Conservation (phyloP, 352 stramenopile species). For the Phytopythium helicoides region DNA sequence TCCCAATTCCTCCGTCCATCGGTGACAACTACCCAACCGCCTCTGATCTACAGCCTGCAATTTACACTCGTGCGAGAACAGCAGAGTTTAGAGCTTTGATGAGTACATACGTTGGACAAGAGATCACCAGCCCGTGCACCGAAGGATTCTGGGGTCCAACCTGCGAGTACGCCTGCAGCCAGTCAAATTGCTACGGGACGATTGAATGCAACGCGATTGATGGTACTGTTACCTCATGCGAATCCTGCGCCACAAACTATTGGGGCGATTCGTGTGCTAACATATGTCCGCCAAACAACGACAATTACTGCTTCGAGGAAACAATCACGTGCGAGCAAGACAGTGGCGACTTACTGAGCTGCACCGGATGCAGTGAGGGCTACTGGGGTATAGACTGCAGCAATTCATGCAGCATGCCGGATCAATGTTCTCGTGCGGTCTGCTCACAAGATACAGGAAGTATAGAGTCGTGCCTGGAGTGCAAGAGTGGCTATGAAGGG, state of each 20-base stretch:
- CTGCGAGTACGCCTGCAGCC: background rate
- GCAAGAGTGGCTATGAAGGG: background rate
- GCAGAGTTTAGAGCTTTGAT: background rate
- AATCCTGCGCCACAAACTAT: background rate
- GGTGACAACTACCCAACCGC: background rate
- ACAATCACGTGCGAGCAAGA: background rate
- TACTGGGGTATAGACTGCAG: slow-evolving; percentile 1
- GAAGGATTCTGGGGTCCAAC: slow-evolving; percentile 1
- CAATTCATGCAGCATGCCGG: background rate
- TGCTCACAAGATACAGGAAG: background rate
- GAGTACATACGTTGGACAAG: background rate
- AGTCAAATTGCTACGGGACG: background rate
- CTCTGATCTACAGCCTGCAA: background rate
- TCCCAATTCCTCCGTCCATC: slow-evolving; percentile 1
- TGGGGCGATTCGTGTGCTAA: background rate
- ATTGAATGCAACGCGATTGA: background rate
- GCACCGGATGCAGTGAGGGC: background rate
- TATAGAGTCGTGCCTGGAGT: background rate
- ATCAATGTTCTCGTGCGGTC: background rate
- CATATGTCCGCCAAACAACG: background rate
- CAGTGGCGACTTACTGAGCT: background rate
- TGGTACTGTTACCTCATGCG: background rate
- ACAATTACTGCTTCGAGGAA: background rate
- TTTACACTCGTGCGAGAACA: background rate
- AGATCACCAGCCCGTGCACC: background rate